Evolutionary conservation across 352 stramenopile species (phyloP), one percentile per base, ranked within the genome.

Genomic region (Blastocystis sp.): DNA sequence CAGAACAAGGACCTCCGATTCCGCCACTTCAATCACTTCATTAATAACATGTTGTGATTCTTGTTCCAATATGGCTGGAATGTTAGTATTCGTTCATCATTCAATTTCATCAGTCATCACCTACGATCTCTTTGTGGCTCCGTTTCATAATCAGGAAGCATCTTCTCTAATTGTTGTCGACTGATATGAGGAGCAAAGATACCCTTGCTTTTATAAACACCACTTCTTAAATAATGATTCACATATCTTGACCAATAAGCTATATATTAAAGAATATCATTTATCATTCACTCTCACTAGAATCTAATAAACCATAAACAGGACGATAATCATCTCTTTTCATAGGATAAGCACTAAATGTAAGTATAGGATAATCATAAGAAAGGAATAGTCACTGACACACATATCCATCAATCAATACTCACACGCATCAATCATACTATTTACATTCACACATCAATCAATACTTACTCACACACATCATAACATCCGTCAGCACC

Each of bases 191-290:
- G 66, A 48, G 78, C 78, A 37, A 89, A 89, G 27, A 89, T 53
- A 6, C 78, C 78, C n/a, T 64, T 60, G 13, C n/a, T 22, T 40
- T 89, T 89, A 37, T 73, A 68, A 13, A 89, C 22, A 0, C 78
- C 78, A 15, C 35, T 24, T 11, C 30, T 37, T 22, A 89, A 42
- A 42, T 89, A 89, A 37, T 89, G 60, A 42, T 48, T 44, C 30
- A 68, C 58, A 40, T 89, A 89, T n/a, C 78, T 58, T 30, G 60
- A 79, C 78, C 78, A 89, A 53, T 77, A 89, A 9, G 78, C 78
- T 89, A 89, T 9, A 17, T 11, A 15, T 60, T 19, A 88, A 35
- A 30, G 22, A 24, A n/a, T 0, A 22, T n/a, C n/a, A 27, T 9
- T 0, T 33, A 19, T 19, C 40, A 30, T 24, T 57, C 17, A 84